Evolutionary conservation across 2,329 filamentous ascomycete genomes (phyloP), one percentile per base, ranked within the genome.

Genomic region (Pseudocercospora fuligena): DNA sequence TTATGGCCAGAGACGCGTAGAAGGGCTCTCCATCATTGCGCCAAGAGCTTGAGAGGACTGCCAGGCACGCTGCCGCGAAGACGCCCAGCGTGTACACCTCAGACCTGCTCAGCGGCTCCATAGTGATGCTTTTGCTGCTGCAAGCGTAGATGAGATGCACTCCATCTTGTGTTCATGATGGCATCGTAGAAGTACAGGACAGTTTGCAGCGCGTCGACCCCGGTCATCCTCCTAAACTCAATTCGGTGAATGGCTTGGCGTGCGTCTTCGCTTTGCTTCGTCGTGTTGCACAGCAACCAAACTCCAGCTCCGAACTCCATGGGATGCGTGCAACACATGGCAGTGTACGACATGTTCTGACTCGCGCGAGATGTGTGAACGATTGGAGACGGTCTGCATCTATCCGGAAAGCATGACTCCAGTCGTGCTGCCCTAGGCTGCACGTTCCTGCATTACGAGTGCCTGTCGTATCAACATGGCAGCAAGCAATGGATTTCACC

Each of bases 11-110:
- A 0, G 93, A 97, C 9, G 93, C 94, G 72, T 96, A 85, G 73
- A 99, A 86, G 43, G 95, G 94, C 73, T 95, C 93, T 71, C 93
- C 94, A 80, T 97, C 91, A 72, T 88, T 92, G 66, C 89, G 87
- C 76, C 97, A 90, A 46, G 93, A 92, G 78, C 94, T 94, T 69
- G 86, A 84, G 70, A 98, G 86, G 71, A 97, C 84, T 65, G 88
- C 89, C 72, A 92, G 78, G 75, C 91, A 93, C 64, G 88, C 88
- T 71, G 88, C 84, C 53, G 89, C 87, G 64, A 97, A 82, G 19
- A 88, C 82, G 70, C 91, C 75, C 63, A 90, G 82, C 73, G 82
- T 84, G 80, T 84, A 85, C 61, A 81, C 81, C 80, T 90, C 88
- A 23, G 82, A 82, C 61, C 79, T 79, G 65, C 81, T 85, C 66